A percentile compares a stretch with the other conserved stretches of the same genome.
phyloP scores from a whole-genome alignment of 306 rosid species.

The Carpinus viminea region DNA sequence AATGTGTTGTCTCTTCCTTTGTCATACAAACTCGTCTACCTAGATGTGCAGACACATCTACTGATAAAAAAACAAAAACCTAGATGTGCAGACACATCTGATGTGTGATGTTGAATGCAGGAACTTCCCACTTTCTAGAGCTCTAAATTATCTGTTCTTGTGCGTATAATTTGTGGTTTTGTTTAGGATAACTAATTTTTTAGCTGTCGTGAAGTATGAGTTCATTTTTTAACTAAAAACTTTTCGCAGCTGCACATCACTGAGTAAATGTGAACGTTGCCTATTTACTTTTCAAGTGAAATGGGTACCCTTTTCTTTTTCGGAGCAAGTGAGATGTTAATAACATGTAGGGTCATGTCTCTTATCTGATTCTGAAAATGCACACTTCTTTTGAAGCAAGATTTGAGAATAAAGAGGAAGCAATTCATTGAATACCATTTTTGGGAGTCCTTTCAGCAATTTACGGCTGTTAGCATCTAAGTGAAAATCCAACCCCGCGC shows the following conservation, averaged over 20 bases:
- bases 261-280: background rate
- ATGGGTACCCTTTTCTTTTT: background rate
- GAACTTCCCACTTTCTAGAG: background rate
- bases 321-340: background rate
- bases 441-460: background rate
- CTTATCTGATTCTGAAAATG: background rate
- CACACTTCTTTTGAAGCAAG: background rate
- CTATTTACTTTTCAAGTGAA: background rate
- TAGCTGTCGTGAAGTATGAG: background rate
- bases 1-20: background rate
- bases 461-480: background rate
- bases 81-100: background rate
- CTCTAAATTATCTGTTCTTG: background rate
- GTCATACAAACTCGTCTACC: background rate
- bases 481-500: background rate
- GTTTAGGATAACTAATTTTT: background rate
- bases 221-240: background rate
- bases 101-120: conserved; percentile 1
- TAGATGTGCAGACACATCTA: background rate
- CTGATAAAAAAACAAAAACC: no score
- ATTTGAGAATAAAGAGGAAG: background rate
- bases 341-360: background rate
- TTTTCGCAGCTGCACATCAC: background rate
- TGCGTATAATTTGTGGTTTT: background rate
- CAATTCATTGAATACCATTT: background rate